These are phyloP conservation scores for Trichoderma arundinaceum DNA, from an alignment of 2,329 filamentous ascomycete genomes.

Conservation along the genomic window DNA sequence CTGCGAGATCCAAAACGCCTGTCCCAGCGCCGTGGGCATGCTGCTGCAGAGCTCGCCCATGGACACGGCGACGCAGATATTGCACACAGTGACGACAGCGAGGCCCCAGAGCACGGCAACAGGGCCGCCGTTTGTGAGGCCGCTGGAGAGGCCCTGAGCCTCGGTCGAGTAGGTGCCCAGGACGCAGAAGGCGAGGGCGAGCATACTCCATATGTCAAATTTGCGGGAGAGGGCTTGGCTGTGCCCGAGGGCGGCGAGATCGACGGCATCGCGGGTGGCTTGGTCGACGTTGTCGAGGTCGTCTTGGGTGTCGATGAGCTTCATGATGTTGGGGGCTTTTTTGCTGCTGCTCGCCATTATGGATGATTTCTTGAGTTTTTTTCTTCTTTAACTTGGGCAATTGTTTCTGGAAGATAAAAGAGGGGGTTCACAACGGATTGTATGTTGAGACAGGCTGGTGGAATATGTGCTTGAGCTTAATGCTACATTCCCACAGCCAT, in stretches of 20 bases:
- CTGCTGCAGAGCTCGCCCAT: slow-evolving; percentile 62
- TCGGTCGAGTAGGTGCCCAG: slow-evolving; percentile 64
- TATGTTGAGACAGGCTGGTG: not conserved
- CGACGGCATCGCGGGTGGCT: slow-evolving; percentile 45
- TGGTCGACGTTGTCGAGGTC: slow-evolving; percentile 36
- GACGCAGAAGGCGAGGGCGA: slow-evolving; percentile 62
- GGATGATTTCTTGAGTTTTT: not conserved
- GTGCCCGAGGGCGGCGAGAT: slow-evolving; percentile 51
- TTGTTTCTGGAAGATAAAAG: not conserved
- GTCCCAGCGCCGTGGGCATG: slow-evolving; percentile 65
- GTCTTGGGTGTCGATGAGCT: slow-evolving; percentile 39
- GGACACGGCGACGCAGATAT: slow-evolving; percentile 59
- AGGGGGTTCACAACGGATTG: not conserved
- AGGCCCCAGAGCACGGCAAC: slow-evolving; percentile 62
- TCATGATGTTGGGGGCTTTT: slow-evolving; percentile 38
- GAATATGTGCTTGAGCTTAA: no score
- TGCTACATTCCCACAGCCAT: not conserved
- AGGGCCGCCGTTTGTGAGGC: slow-evolving; percentile 60
- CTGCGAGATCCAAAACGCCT: slow-evolving; percentile 60
- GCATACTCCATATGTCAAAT: slow-evolving; percentile 62
- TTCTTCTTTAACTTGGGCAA: not conserved
- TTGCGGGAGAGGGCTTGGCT: slow-evolving; percentile 50
- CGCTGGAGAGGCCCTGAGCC: slow-evolving; percentile 55
- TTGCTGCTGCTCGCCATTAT: slow-evolving; percentile 16
- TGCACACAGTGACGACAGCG: slow-evolving; percentile 57